Base-by-base conservation (phyloP, 352 stramenopile species). In the Phytophthora melonis region DNA sequence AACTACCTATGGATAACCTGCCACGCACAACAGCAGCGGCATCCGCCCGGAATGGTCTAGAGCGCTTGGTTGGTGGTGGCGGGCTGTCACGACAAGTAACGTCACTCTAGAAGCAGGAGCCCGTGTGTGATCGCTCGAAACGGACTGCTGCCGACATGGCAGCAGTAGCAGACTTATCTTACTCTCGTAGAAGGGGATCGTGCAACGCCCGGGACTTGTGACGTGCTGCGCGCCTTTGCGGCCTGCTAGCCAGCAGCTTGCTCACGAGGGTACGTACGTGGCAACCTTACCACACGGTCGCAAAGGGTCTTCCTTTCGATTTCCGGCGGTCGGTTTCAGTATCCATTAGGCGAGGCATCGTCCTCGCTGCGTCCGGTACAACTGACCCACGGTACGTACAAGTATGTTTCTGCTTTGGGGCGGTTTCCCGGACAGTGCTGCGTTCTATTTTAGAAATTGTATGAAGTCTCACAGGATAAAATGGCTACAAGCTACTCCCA, bases 271-370 rank as follows among this genome's bases (percentile, higher is more conserved):
- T 41, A 30, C 25, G 25, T 30, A 34, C 52, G 25, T 18, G 52
- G 52, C 52, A 23, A 25, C 52, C 52, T 36, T 58, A 58, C 52
- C 52, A 58, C 52, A 58, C 23, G 25, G 41, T 58, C 52, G 9
- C 52, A 39, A 41, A 56, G 9, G 21, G 36, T 32, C 9, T 56
- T 57, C 23, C 50, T 57, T 41, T 30, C 47, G 3, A 55, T 18
- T 55, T 55, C 52, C 52, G 52, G 52, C 39, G 52, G 23, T 58
- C 52, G 52, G 52, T 58, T 58, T 23, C 52, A 39, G 14, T 13
- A 39, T 39, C 11, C 19, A 58, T 21, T 36, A 25, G 18, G n/a
- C 16, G 49, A 55, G 49, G 19, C 9, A 14, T 55, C 19, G 7
- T 55, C 49, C 19, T 55, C 49, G 7, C n/a, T 30, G n/a, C n/a